Evolutionary conservation across 2,329 filamentous ascomycete genomes (phyloP), one percentile per base, ranked within the genome.

Genomic region (Coleophoma crateriformis): DNA sequence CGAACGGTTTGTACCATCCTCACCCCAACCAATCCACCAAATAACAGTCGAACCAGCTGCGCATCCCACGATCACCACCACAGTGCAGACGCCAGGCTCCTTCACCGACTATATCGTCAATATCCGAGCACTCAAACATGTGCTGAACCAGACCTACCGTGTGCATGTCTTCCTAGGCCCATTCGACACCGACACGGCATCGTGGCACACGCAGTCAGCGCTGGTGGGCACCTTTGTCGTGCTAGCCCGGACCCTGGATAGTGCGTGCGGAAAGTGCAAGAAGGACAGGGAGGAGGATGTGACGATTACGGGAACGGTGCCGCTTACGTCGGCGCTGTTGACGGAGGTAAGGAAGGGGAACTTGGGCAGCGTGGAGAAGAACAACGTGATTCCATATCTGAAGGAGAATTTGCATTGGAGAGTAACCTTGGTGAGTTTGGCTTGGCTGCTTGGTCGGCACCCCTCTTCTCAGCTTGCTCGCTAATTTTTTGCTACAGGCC

Each of bases 221-320:
- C 68, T 70, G 33, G 64, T 74, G 19, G 69, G 70, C 32, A 68
- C 68, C 35, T 63, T 71, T 33, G 59, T 64, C 2, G 60, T 67
- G 11, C 65, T 72, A 12, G 19, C 41, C 11, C 10, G 19, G 8
- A 44, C 19, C 3, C 22, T 33, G 11, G 12, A 22, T 17, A 62
- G 60, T 11, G 50, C 63, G 56, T 69, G 64, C 47, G 57, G 62
- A 48, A 58, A 65, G 61, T 62, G 63, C 60, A 54, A 65, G 57
- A 33, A 50, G 5, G 62, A 67, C 42, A 58, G 60, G 3, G 55
- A 54, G 7, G 50, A 57, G 13, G 51, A 61, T 7, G 49, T 64
- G 5, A 47, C 62, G 13, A 62, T 73, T 32, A 68, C 70, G 3
- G 69, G 68, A 15, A 69, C 64, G 32, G 64, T 73, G 4, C 66